A percentile compares a stretch with the other conserved stretches of the same genome.
Conservation (phyloP, 2,329 filamentous ascomycete species). For the Colletotrichum shisoi region DNA sequence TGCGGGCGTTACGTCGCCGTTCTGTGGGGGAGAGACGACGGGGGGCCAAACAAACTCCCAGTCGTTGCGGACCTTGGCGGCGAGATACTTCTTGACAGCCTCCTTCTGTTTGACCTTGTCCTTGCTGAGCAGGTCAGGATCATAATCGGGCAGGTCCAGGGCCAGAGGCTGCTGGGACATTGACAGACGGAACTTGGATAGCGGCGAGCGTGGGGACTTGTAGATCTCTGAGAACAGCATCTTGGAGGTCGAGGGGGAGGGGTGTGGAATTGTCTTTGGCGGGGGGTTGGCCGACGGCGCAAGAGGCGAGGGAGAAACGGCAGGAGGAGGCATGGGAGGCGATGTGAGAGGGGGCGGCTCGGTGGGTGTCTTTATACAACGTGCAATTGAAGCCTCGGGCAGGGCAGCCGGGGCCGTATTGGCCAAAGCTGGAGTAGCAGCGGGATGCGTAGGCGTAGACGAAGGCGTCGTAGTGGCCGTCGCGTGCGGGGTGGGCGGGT, state of each 20-base stretch:
- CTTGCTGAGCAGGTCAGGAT: slow-evolving; percentile 67
- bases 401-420: slow-evolving; percentile 15
- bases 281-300: slow-evolving; percentile 27
- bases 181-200: slow-evolving; percentile 59
- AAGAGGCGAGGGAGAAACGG: slow-evolving; percentile 16
- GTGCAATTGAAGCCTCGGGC: slow-evolving; percentile 34
- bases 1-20: slow-evolving; percentile 8
- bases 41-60: slow-evolving; percentile 68
- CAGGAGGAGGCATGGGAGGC: slow-evolving; percentile 21
- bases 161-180: slow-evolving; percentile 41
- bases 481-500: slow-evolving; percentile 37
- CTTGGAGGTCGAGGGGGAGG: slow-evolving; percentile 43
- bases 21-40: slow-evolving; percentile 19
- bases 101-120: slow-evolving; percentile 71
- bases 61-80: slow-evolving; percentile 63
- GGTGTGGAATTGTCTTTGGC: slow-evolving; percentile 23
- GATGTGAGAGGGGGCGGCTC: not conserved
- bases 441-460: slow-evolving; percentile 22
- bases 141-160: slow-evolving; percentile 56
- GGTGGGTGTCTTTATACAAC: slow-evolving; percentile 20
- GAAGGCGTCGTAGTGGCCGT: slow-evolving; percentile 13
- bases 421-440: slow-evolving; percentile 38
- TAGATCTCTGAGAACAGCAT: slow-evolving; percentile 70
- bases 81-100: slow-evolving; percentile 65
- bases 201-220: slow-evolving; percentile 62